A percentile compares a stretch with the other conserved stretches of the same genome.
Evolutionary conservation across 768 basidiomycete species (phyloP).

Genomic region (Leccinum aurantiacum): DNA sequence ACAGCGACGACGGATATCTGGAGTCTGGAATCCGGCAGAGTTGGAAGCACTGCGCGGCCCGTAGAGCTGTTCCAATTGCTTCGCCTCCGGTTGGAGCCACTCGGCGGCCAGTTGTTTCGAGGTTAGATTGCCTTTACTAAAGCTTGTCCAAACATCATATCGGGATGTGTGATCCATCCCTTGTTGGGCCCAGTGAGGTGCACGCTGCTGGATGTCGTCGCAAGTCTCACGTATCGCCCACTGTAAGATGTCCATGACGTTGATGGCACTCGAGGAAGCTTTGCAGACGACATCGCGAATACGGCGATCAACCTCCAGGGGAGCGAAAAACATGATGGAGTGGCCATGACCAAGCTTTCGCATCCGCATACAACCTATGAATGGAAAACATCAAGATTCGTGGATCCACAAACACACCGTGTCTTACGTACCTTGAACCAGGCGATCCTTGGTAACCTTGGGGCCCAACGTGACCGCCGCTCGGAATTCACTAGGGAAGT

Average conservation of each 20-base stretch:
- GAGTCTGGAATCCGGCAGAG: not conserved
- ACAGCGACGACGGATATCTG: conserved; percentile 19
- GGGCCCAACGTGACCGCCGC: conserved; percentile 41
- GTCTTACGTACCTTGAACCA: conserved; percentile 36
- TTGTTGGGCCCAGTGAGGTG: conserved; percentile 45
- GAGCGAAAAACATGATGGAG: conserved; percentile 48
- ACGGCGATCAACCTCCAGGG: conserved; percentile 38
- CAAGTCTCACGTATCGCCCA: conserved; percentile 51
- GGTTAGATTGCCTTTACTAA: not conserved
- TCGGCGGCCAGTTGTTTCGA: conserved; percentile 5
- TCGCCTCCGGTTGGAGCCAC: conserved; percentile 45
- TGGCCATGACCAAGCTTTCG: conserved; percentile 47
- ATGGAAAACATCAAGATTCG: not conserved
- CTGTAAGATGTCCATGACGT: conserved; percentile 36
- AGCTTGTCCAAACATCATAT: conserved; percentile 18
- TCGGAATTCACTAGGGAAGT: conserved; percentile 33
- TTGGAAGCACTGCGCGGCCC: not conserved
- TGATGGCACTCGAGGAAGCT: not conserved
- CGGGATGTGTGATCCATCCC: conserved; percentile 22
- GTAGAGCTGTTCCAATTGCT: conserved; percentile 39
- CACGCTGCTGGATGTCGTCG: conserved; percentile 38
- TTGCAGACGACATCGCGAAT: conserved; percentile 34
- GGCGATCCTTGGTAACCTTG: conserved; percentile 38
- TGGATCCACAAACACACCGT: no score
- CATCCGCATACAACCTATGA: conserved; percentile 55